Evolutionary conservation across 1,284 basidiomycete genomes (phyloP), one percentile per base, ranked within the genome.

Genomic region (Trichosporon faecale): DNA sequence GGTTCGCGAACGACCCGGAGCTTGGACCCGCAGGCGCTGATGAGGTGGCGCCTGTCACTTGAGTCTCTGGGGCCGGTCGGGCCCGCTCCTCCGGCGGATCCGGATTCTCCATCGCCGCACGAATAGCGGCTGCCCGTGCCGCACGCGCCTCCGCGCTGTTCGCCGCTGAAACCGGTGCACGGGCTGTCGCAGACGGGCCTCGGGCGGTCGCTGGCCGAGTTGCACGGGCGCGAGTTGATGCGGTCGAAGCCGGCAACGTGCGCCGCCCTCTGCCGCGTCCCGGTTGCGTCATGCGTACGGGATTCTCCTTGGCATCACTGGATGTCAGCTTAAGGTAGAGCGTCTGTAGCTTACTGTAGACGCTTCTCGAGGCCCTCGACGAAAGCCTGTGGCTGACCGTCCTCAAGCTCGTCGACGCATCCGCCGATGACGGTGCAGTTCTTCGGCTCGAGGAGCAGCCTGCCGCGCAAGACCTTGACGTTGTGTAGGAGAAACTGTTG

Each of bases 401-500:
- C 73, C 55, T 83, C 79, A 25, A 83, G 73, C 21, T 76, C 75
- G 3, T 79, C 78, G 21, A 82, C 76, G 16, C 67, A 68, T 9
- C 78, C 76, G 8, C 80, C 80, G 1, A 82, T 60, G n/a, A 81
- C 69, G 18, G 73, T 69, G 14, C 75, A 76, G 67, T 80, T 82
- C 21, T 76, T 73, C 0, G 81, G 80, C 9, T 74, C 72, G 37
- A 84, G 76, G 12, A 83, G 74, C 11, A 84, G 69, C 0, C 72
- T 74, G 0, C 75, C 77, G 9, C 77, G 68, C 0, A 78, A 67
- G 1, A 75, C 67, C 27, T 67, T 74, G 23, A 81, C 82, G 25
- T 80, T 80, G 23, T 78, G 76, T 37, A 83, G 64, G 1, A 80
- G 63, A 18, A 84, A 49, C 81, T 83, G 68, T 21, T 14, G 55